Conservation (phyloP, 306 rosid genomes). For the Quercus aquifolioides region DNA sequence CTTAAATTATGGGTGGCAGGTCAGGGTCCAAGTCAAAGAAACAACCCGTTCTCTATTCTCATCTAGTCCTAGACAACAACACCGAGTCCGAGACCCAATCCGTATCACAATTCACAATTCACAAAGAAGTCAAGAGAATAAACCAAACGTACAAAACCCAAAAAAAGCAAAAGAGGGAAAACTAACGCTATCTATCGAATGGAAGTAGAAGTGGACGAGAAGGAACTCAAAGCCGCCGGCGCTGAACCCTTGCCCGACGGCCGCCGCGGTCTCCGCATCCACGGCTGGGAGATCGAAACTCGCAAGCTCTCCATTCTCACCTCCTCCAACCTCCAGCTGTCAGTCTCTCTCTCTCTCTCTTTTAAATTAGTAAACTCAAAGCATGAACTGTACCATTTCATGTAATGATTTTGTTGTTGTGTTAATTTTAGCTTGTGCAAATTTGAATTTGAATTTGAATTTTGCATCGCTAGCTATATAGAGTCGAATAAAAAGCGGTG, state of each 20-base stretch:
- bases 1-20: no score
- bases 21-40: no score
- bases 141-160: no score
- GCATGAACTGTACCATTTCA: background rate
- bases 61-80: no score
- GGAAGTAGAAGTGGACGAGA: constrained; percentile 72
- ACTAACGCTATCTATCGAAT: background rate
- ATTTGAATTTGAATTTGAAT: background rate
- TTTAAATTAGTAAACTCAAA: no score
- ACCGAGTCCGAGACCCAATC: no score
- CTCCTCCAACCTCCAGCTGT: constrained; percentile 59
- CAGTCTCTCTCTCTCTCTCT: background rate
- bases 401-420: no score
- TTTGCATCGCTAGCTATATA: background rate
- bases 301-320: constrained; percentile 64
- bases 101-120: no score
- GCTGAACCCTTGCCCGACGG: constrained; percentile 62
- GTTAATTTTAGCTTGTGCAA: background rate
- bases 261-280: constrained; percentile 66
- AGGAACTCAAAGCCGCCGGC: constrained; percentile 82
- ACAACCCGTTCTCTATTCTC: no score
- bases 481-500: background rate
- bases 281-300: constrained; percentile 88
- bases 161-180: background rate
- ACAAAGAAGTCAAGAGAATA: no score